These are phyloP conservation scores for Fonsecaea pugnacius DNA, from an alignment of 2,329 filamentous ascomycete genomes.

Conservation along the genomic window DNA sequence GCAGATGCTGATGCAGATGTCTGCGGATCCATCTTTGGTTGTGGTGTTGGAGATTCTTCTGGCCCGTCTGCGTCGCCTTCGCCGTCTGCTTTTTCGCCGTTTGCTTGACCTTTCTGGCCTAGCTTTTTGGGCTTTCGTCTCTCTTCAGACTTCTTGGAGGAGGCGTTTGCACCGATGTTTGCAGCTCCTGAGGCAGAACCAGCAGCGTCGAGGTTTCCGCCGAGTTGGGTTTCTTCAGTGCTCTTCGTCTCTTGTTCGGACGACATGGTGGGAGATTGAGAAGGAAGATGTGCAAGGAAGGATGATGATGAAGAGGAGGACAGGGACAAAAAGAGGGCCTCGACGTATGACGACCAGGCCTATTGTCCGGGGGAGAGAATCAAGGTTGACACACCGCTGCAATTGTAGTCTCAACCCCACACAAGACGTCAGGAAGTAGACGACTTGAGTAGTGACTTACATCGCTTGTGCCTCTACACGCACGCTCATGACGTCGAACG, in stretches of 20 bases:
- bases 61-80: slow-evolving; percentile 29
- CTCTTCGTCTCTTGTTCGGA: slow-evolving; percentile 38
- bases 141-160: slow-evolving; percentile 41
- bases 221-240: slow-evolving; percentile 41
- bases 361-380: slow-evolving; percentile 16
- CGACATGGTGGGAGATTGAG: slow-evolving; percentile 33
- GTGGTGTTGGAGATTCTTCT: slow-evolving; percentile 30
- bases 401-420: slow-evolving; percentile 22
- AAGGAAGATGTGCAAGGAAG: slow-evolving; percentile 24
- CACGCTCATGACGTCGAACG: slow-evolving; percentile 32
- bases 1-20: slow-evolving; percentile 22
- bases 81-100: slow-evolving; percentile 41
- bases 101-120: slow-evolving; percentile 35
- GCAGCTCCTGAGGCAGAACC: slow-evolving; percentile 44
- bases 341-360: slow-evolving; percentile 33
- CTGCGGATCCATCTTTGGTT: slow-evolving; percentile 33
- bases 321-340: slow-evolving; percentile 23
- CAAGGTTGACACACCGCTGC: slow-evolving; percentile 26
- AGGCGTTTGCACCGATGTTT: slow-evolving; percentile 38
- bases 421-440: slow-evolving; percentile 34
- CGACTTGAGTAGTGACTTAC: slow-evolving; percentile 18
- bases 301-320: slow-evolving; percentile 30
- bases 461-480: slow-evolving; percentile 22
- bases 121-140: slow-evolving; percentile 40
- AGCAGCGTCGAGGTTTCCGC: slow-evolving; percentile 42